Conservation (phyloP, 352 stramenopile species). For the Globisporangium heterothallicum region DNA sequence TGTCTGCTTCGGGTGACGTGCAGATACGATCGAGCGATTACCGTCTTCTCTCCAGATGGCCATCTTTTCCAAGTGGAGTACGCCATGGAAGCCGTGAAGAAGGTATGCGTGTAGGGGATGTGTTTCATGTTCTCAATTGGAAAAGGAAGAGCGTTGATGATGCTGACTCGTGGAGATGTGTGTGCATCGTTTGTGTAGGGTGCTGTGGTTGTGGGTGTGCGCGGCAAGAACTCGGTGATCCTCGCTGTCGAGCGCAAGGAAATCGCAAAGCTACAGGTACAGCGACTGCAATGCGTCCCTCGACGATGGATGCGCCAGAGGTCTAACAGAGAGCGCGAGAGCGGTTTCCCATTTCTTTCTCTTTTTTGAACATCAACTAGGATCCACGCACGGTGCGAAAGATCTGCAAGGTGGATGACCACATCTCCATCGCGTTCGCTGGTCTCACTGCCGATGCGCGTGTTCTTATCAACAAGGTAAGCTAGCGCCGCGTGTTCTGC, state of each 20-base stretch:
- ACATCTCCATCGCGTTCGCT: slow-evolving; percentile 97
- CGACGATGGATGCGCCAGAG: no score
- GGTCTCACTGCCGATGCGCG: slow-evolving; percentile 97
- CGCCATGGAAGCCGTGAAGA: slow-evolving; percentile 99
- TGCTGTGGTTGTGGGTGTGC: slow-evolving; percentile 95
- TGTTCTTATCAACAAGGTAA: slow-evolving; percentile 95
- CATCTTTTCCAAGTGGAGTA: slow-evolving; percentile 99
- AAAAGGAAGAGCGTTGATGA: no score
- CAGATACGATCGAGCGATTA: slow-evolving; percentile 99
- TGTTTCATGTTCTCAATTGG: not conserved
- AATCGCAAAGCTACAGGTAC: slow-evolving; percentile 88
- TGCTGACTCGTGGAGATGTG: not conserved
- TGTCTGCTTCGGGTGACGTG: not conserved
- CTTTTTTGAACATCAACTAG: slow-evolving; percentile 14
- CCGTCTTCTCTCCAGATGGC: slow-evolving; percentile 98
- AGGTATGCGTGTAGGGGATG: slow-evolving; percentile 33
- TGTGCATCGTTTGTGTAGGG: slow-evolving; percentile 42
- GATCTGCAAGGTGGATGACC: slow-evolving; percentile 98
- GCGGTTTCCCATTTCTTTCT: no score
- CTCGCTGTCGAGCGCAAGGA: slow-evolving; percentile 90
- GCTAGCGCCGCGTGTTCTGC: slow-evolving; percentile 10
- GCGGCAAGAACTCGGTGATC: slow-evolving; percentile 94
- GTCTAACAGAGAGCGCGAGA: no score
- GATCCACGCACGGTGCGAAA: slow-evolving; percentile 98
- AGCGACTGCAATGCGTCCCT: no score